Percentiles rank a stretch among this genome's conserved stretches.
Conservation (phyloP, 352 stramenopile genomes). For the Globisporangium paddicum region DNA sequence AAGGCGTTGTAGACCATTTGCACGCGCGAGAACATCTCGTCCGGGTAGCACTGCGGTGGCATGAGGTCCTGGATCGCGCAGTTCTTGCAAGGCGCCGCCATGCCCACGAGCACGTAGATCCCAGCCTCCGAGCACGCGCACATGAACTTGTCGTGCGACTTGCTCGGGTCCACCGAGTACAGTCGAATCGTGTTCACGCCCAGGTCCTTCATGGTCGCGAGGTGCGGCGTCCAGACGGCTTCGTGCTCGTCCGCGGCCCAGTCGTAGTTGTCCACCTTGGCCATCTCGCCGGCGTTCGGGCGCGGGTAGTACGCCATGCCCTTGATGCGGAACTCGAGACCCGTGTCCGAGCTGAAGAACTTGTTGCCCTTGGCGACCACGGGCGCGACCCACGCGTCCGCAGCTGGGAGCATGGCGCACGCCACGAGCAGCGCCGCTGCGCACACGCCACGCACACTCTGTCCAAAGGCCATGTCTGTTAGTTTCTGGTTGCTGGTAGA, state of each 20-base stretch:
- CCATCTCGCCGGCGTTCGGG: constrained; percentile 46
- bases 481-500: background rate
- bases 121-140: constrained; percentile 38
- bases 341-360: constrained; percentile 53
- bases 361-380: constrained; percentile 70
- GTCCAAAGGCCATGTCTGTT: constrained; percentile 6
- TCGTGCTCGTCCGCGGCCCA: constrained; percentile 58
- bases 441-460: constrained; percentile 4
- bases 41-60: constrained; percentile 42
- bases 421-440: constrained; percentile 3
- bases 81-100: constrained; percentile 33
- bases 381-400: constrained; percentile 14
- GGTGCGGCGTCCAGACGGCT: constrained; percentile 40
- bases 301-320: constrained; percentile 73
- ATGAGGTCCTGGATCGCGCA: constrained; percentile 30
- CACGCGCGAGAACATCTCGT: constrained; percentile 30
- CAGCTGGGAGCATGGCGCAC: background rate
- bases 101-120: constrained; percentile 45
- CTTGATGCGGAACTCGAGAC: constrained; percentile 56
- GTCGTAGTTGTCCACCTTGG: constrained; percentile 46
- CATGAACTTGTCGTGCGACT: constrained; percentile 71
- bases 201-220: constrained; percentile 46
- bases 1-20: constrained; percentile 57
- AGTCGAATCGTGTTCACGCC: constrained; percentile 68
- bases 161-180: constrained; percentile 50